Evolutionary conservation across 2,329 filamentous ascomycete genomes (phyloP), one percentile per base, ranked within the genome.

Genomic region (Fusarium tjaetaba): DNA sequence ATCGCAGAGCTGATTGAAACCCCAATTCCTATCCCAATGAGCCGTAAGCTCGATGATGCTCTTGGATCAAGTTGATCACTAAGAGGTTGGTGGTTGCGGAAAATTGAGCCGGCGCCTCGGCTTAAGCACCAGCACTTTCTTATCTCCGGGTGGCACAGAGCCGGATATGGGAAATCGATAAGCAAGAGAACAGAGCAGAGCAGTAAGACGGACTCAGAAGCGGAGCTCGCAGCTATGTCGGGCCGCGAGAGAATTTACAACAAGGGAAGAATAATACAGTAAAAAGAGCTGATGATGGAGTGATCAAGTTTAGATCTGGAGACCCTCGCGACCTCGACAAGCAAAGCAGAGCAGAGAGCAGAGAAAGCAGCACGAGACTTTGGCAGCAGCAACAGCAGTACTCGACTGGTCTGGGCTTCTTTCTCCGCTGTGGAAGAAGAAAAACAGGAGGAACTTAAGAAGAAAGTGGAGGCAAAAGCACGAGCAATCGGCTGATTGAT

Each of bases 251-350:
- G 76, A 55, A 48, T 53, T 48, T 55, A 61, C n/a, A 66, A 66
- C 49, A 41, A 64, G 45, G 32, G 32, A 18, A 36, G 20, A 49
- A 60, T 41, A 56, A 41, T 45, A 61, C 36, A 65, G 22, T 45
- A 30, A 39, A 61, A 43, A 34, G 41, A 61, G 57, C 36, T 65
- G 57, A 65, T 63, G 71, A 70, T 65, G 61, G 56, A 72, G 60
- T 46, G 62, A 64, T 65, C 58, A 71, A 60, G 56, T 51, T 53
- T 46, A 41, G 24, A 42, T 55, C 36, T 42, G 24, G 20, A 43
- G 57, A 61, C 72, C 70, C 76, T 78, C 76, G 74, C 76, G 76
- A 78, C 76, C 76, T 78, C 71, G 76, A 78, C 76, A 76, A 76
- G 76, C 76, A 74, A 24, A 61, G 57, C 65, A 51, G 52, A 42